phyloP scores from a whole-genome alignment of 1,284 basidiomycete species.

The Spongispora temasekensis region DNA sequence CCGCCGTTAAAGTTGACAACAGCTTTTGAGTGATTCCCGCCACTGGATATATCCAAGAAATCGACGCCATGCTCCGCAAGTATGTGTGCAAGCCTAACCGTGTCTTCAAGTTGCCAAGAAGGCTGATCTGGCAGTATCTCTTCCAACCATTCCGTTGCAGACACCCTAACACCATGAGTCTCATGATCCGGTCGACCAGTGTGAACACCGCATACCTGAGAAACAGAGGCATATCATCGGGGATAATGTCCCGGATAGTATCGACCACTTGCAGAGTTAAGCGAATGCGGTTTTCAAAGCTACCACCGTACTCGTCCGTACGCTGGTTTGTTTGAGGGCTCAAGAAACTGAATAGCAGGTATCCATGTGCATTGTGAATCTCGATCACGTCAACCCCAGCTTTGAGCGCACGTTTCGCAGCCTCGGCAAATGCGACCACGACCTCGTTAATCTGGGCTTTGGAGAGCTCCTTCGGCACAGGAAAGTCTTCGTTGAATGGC shows the following conservation, averaged over 20 bases:
- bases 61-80: slow-evolving; percentile 63
- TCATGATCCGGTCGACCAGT: slow-evolving; percentile 26
- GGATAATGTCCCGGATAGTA: slow-evolving; percentile 55
- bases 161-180: slow-evolving; percentile 40
- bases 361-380: slow-evolving; percentile 67
- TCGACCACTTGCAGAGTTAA: slow-evolving; percentile 60
- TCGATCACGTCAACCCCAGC: slow-evolving; percentile 71
- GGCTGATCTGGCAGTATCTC: slow-evolving; percentile 47
- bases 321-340: slow-evolving; percentile 69
- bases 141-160: slow-evolving; percentile 65
- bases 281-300: slow-evolving; percentile 68
- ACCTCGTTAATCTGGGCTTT: slow-evolving; percentile 56
- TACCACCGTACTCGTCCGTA: slow-evolving; percentile 74
- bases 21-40: slow-evolving; percentile 54
- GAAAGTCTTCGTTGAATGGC: slow-evolving; percentile 49
- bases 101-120: slow-evolving; percentile 65
- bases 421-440: slow-evolving; percentile 59
- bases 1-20: slow-evolving; percentile 48
- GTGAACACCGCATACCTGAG: slow-evolving; percentile 49
- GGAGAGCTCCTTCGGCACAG: slow-evolving; percentile 58
- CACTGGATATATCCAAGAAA: slow-evolving; percentile 65
- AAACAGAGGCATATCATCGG: slow-evolving; percentile 64
- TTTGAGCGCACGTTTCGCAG: slow-evolving; percentile 55
- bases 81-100: slow-evolving; percentile 50
- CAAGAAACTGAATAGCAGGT: slow-evolving; percentile 54